Evolutionary conservation across 1,284 basidiomycete genomes (phyloP).

Genomic region (Trametes polyzona): DNA sequence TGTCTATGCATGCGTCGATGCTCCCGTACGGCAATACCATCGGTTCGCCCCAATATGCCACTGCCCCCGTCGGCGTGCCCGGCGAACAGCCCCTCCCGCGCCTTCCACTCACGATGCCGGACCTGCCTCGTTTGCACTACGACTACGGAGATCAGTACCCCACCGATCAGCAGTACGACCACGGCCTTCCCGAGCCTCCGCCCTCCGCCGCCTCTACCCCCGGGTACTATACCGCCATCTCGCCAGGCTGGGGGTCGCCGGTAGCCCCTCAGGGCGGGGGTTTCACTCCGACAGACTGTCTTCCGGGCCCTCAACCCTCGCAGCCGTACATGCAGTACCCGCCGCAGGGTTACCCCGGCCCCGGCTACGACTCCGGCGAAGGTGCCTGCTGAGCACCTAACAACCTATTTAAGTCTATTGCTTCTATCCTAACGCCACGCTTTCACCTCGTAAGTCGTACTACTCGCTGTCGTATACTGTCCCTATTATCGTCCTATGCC

Average conservation of each 20-base stretch:
- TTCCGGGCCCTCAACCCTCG: too few relatives aligned
- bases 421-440: conserved; percentile 11
- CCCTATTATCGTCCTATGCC: neutral
- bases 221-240: conserved; percentile 12
- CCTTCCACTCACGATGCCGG: conserved; percentile 20
- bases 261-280: conserved; percentile 1
- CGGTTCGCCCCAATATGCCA: conserved; percentile 6
- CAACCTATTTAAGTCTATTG: too few relatives aligned
- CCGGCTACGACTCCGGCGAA: conserved; percentile 5
- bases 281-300: conserved; percentile 4
- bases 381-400: conserved; percentile 11
- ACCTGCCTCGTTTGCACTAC: conserved; percentile 17
- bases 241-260: neutral
- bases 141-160: conserved; percentile 14
- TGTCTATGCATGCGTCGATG: conserved; percentile 1
- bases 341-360: conserved; percentile 7
- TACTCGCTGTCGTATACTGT: conserved; percentile 18
- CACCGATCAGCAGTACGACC: conserved; percentile 15
- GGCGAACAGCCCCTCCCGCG: conserved; percentile 21
- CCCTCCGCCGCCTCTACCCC: conserved; percentile 11
- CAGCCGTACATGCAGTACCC: conserved; percentile 18
- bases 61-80: neutral
- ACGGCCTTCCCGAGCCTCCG: conserved; percentile 9
- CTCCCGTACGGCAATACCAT: conserved; percentile 3
- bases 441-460: conserved; percentile 16